These are phyloP conservation scores for Thecaphora thlaspeos DNA, from an alignment of 1,284 basidiomycete genomes.

Conservation along the genomic window DNA sequence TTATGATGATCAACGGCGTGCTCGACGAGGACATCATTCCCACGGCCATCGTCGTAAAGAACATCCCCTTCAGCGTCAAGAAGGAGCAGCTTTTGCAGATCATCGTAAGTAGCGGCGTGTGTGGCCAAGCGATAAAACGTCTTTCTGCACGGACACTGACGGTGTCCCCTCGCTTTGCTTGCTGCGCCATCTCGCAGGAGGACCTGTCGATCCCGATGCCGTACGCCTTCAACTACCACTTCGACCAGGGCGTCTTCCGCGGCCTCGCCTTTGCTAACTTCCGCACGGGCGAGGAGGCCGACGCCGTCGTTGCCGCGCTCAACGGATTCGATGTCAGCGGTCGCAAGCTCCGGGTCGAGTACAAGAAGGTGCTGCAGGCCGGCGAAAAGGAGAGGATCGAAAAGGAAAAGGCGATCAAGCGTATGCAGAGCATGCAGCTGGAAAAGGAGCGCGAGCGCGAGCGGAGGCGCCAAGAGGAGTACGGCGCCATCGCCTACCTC, in stretches of 20 bases:
- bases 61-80: slow-evolving; percentile 98
- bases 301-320: slow-evolving; percentile 89
- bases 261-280: slow-evolving; percentile 99
- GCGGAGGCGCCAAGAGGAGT: slow-evolving; percentile 37
- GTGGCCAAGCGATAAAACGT: no score
- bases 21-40: slow-evolving; percentile 91
- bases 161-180: slow-evolving; percentile 1
- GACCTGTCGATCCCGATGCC: slow-evolving; percentile 92
- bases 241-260: slow-evolving; percentile 73
- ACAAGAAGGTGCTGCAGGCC: slow-evolving; percentile 97
- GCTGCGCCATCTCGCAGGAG: slow-evolving; percentile 62
- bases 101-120: slow-evolving; percentile 65
- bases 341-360: slow-evolving; percentile 96
- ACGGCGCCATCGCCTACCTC: slow-evolving; percentile 29
- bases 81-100: slow-evolving; percentile 92
- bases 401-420: slow-evolving; percentile 94
- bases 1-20: background rate
- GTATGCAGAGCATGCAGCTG: slow-evolving; percentile 70
- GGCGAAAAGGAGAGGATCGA: slow-evolving; percentile 99
- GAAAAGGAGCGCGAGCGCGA: slow-evolving; percentile 50
- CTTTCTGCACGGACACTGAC: no score
- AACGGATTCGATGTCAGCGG: slow-evolving; percentile 90
- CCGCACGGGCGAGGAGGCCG: slow-evolving; percentile 83
- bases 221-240: slow-evolving; percentile 85
- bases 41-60: slow-evolving; percentile 98